phyloP scores from a whole-genome alignment of 2,329 filamentous ascomycete genomes.

The Albifimbria verrucaria region DNA sequence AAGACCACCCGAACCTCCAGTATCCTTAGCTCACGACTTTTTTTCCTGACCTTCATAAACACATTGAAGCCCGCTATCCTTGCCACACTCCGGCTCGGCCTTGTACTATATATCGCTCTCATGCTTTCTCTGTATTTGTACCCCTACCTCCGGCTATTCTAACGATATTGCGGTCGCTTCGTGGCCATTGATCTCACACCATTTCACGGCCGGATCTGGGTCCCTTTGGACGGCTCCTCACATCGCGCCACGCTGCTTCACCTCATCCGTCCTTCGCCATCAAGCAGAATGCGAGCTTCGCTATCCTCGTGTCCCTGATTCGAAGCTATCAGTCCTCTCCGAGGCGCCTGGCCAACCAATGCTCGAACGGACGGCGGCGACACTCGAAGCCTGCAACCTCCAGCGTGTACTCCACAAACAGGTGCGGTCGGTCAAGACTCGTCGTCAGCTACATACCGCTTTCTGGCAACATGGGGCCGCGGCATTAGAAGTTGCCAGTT shows the following conservation, averaged over 20 bases:
- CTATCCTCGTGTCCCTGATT: background rate
- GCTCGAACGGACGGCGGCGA: conserved; percentile 56
- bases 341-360: conserved; percentile 31
- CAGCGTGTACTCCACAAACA: conserved; percentile 46
- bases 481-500: conserved; percentile 43
- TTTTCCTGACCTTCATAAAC: background rate
- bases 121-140: too few relatives aligned
- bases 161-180: too few relatives aligned
- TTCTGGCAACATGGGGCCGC: conserved; percentile 55
- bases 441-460: conserved; percentile 42
- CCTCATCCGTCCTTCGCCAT: background rate
- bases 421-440: conserved; percentile 32
- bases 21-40: too few relatives aligned
- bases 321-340: background rate
- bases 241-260: background rate
- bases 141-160: too few relatives aligned
- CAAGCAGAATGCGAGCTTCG: background rate
- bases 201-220: too few relatives aligned
- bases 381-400: conserved; percentile 53
- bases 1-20: too few relatives aligned
- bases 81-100: too few relatives aligned
- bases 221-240: background rate
- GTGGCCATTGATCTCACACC: too few relatives aligned
- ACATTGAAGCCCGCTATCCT: too few relatives aligned
- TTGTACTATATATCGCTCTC: too few relatives aligned